phyloP scores from a whole-genome alignment of 768 basidiomycete genomes.

The Paxillus ammoniavirescens region DNA sequence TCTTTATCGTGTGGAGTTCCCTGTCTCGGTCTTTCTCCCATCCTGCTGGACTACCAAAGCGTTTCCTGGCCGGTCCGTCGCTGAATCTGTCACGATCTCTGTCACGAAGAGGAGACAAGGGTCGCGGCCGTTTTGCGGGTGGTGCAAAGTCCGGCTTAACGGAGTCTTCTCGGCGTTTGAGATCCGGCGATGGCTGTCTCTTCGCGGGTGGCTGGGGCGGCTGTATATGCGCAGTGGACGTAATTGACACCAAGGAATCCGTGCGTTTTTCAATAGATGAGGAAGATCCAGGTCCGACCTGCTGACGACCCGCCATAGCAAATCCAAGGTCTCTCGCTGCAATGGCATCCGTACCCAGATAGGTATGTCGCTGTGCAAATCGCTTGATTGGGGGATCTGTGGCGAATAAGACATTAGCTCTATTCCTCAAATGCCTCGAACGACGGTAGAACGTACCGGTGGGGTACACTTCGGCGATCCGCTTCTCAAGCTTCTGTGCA shows the following conservation, averaged over 20 bases:
- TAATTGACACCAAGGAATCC: conserved; percentile 35
- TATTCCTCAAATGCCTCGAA: background rate
- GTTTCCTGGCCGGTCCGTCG: conserved; percentile 33
- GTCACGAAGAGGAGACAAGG: conserved; percentile 47
- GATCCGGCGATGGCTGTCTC: conserved; percentile 33
- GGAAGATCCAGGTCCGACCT: conserved; percentile 16
- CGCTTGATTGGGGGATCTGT: conserved; percentile 88
- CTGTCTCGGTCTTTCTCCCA: conserved; percentile 49
- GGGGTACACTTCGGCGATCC: conserved; percentile 86
- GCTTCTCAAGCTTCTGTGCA: conserved; percentile 83
- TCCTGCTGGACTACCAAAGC: conserved; percentile 38
- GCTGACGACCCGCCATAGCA: conserved; percentile 43
- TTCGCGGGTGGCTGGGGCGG: conserved; percentile 23
- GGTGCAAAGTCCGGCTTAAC: conserved; percentile 39
- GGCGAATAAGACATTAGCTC: background rate
- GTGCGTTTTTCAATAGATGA: conserved; percentile 33
- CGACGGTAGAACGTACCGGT: conserved; percentile 51
- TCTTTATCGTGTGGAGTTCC: conserved; percentile 37
- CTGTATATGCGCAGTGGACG: conserved; percentile 25
- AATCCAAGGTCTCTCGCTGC: conserved; percentile 88
- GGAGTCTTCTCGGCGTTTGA: conserved; percentile 44
- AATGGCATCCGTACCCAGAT: conserved; percentile 81
- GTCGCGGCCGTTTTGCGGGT: conserved; percentile 43
- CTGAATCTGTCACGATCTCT: conserved; percentile 48
- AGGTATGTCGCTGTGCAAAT: conserved; percentile 77